phyloP scores from a whole-genome alignment of 345 rosid species.

The Arabidopsis arenosa region DNA sequence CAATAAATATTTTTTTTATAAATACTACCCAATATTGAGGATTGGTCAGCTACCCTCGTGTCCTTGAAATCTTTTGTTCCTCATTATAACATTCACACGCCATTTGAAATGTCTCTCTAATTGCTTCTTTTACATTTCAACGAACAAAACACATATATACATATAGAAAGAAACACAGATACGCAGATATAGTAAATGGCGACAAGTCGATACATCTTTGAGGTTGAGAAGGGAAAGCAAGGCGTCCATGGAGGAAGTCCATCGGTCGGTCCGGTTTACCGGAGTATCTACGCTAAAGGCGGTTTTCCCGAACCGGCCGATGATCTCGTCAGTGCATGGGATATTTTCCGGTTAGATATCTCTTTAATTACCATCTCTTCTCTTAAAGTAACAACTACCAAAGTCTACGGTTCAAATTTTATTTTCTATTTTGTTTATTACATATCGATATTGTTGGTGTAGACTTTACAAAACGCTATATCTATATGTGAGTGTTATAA shows the following conservation, averaged over 20 bases:
- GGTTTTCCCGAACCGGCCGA: conserved; percentile 81
- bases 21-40: background rate
- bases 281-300: conserved; percentile 77
- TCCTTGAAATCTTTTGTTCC: background rate
- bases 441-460: background rate
- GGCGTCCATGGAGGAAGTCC: conserved; percentile 60
- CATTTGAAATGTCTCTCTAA: background rate
- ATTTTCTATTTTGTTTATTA: background rate
- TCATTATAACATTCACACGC: conserved; percentile 31
- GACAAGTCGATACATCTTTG: conserved; percentile 48
- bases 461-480: background rate
- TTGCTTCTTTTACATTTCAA: background rate
- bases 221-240: conserved; percentile 78
- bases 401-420: background rate
- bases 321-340: conserved; percentile 90
- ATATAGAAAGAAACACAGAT: background rate
- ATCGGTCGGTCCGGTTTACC: conserved; percentile 85
- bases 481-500: background rate
- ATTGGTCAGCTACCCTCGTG: conserved; percentile 22
- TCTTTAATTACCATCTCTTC: background rate
- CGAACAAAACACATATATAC: background rate
- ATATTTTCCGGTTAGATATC: conserved; percentile 78
- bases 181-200: conserved; percentile 30
- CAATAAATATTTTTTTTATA: background rate
- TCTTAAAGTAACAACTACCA: background rate